Evolutionary conservation across 2,329 filamentous ascomycete genomes (phyloP).

Genomic region (Parascedosporium putredinis): DNA sequence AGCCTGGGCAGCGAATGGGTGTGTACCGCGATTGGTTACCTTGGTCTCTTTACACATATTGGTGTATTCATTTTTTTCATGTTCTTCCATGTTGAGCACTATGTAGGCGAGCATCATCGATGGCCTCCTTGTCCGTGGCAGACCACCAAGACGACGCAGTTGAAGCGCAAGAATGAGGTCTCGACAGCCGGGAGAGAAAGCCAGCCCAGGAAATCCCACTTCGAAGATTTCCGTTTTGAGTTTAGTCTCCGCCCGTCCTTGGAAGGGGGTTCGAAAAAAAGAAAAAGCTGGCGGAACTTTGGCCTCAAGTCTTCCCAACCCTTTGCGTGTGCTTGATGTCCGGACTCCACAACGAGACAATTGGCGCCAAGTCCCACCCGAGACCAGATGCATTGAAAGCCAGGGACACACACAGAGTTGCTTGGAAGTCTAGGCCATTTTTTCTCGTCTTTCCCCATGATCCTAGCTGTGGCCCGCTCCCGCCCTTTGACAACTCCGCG

Average conservation of each 20-base stretch:
- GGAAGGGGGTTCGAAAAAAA: background rate
- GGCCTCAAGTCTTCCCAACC: background rate
- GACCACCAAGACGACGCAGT: background rate
- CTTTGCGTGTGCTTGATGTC: background rate
- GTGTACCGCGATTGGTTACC: too few relatives aligned
- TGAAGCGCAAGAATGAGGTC: background rate
- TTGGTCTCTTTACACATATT: too few relatives aligned
- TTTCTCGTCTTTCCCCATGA: too few relatives aligned
- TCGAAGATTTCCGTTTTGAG: background rate
- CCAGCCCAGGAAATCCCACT: background rate
- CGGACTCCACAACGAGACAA: background rate
- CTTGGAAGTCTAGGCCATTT: too few relatives aligned
- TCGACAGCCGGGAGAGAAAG: background rate
- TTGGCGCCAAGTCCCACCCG: conserved; percentile 1
- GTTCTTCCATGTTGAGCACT: too few relatives aligned
- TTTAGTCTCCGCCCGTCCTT: background rate
- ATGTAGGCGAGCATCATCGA: too few relatives aligned
- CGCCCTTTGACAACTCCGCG: background rate
- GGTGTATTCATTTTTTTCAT: too few relatives aligned
- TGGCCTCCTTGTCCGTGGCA: too few relatives aligned
- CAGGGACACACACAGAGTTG: background rate
- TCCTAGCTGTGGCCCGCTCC: too few relatives aligned
- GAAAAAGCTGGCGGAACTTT: too few relatives aligned
- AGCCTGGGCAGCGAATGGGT: too few relatives aligned
- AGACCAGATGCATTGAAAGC: background rate